phyloP scores from a whole-genome alignment of 2,329 filamentous ascomycete species.

The Ceratocystiopsis sp. region DNA sequence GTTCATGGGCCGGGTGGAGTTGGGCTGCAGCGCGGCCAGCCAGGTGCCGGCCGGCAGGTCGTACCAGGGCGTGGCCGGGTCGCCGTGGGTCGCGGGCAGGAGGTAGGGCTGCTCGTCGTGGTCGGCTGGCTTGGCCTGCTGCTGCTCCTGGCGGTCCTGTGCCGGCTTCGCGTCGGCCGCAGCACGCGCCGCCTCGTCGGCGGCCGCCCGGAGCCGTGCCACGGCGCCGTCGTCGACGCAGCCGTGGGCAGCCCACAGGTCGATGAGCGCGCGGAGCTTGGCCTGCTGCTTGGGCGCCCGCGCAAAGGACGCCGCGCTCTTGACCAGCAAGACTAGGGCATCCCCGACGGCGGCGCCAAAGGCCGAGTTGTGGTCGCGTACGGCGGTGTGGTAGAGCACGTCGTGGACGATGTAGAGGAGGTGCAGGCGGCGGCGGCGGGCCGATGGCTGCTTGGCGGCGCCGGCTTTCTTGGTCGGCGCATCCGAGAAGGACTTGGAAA shows the following conservation, averaged over 20 bases:
- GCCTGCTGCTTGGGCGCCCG: slow-evolving; percentile 47
- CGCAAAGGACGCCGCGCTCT: slow-evolving; percentile 36
- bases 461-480: slow-evolving; percentile 5
- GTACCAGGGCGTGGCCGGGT: slow-evolving; percentile 56
- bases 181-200: slow-evolving; percentile 16
- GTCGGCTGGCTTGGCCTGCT: background rate
- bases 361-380: slow-evolving; percentile 27
- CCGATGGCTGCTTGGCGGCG: slow-evolving; percentile 15
- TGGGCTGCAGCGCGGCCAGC: slow-evolving; percentile 60
- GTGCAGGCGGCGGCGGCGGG: slow-evolving; percentile 54
- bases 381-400: slow-evolving; percentile 51
- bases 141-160: slow-evolving; percentile 1
- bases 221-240: slow-evolving; percentile 40
- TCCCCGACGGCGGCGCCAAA: slow-evolving; percentile 41
- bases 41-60: slow-evolving; percentile 71
- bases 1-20: slow-evolving; percentile 59
- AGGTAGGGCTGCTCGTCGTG: slow-evolving; percentile 44
- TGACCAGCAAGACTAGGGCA: slow-evolving; percentile 44
- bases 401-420: slow-evolving; percentile 68
- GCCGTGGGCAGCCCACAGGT: slow-evolving; percentile 50
- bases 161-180: slow-evolving; percentile 8
- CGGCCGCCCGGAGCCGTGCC: slow-evolving; percentile 39
- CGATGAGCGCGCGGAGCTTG: slow-evolving; percentile 47
- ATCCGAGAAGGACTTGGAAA: slow-evolving; percentile 41
- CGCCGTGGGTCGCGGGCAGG: slow-evolving; percentile 63